These are phyloP conservation scores for Termitomyces bulborhizus DNA, from an alignment of 768 basidiomycete genomes.

Conservation along the genomic window DNA sequence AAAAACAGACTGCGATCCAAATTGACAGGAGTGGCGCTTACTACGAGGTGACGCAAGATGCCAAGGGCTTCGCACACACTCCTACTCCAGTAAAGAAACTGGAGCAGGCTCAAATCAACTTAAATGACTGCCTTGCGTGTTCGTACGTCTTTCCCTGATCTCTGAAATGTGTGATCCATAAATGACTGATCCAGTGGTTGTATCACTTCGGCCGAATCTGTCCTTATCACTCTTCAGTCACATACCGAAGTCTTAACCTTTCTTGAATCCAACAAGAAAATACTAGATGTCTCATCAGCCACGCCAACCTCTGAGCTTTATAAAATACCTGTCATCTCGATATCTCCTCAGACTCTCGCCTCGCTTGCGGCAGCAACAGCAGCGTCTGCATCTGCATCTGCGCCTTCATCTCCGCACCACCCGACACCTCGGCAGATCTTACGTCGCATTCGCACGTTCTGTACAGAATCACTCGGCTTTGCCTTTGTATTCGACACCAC, in stretches of 20 bases:
- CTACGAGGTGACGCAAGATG: constrained; percentile 63
- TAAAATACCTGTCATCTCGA: constrained; percentile 70
- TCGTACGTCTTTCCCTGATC: constrained; percentile 50
- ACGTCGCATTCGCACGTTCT: constrained; percentile 67
- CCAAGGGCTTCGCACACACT: constrained; percentile 8
- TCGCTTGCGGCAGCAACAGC: constrained; percentile 68
- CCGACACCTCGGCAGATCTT: constrained; percentile 57
- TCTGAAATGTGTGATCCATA: neutral
- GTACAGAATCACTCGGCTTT: constrained; percentile 61
- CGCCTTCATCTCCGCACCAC: constrained; percentile 25
- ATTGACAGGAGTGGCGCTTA: constrained; percentile 84
- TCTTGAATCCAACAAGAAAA: constrained; percentile 46
- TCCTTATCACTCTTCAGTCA: constrained; percentile 93
- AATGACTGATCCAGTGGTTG: constrained; percentile 61
- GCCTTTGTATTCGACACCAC: constrained; percentile 90
- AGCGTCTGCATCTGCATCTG: constrained; percentile 41
- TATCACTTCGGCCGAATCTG: constrained; percentile 96
- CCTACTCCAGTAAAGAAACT: constrained; percentile 49
- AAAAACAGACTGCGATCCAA: constrained; percentile 78
- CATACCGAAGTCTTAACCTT: constrained; percentile 88
- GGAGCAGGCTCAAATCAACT: constrained; percentile 89
- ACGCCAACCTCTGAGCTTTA: constrained; percentile 27
- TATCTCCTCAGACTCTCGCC: constrained; percentile 83
- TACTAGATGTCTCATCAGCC: neutral
- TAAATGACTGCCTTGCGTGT: constrained; percentile 98